Conservation (phyloP, 768 basidiomycete species). For the Calocybe cyanea region DNA sequence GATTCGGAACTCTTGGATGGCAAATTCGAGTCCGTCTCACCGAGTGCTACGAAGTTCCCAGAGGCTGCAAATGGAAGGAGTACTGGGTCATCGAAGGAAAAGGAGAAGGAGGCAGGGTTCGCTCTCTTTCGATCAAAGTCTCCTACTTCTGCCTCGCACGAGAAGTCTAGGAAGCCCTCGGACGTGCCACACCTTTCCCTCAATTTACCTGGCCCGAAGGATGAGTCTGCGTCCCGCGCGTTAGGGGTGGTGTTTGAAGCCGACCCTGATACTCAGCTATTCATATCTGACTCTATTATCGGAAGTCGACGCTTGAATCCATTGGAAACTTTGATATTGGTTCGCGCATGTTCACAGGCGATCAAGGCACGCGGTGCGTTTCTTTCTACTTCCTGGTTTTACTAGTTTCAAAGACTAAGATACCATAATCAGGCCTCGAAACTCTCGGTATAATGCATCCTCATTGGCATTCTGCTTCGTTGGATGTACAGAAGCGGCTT, state of each 20-base stretch:
- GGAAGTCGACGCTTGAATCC: slow-evolving; percentile 58
- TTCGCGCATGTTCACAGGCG: slow-evolving; percentile 65
- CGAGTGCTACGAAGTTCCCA: slow-evolving; percentile 37
- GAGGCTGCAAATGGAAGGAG: slow-evolving; percentile 29
- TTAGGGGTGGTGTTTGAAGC: slow-evolving; percentile 60
- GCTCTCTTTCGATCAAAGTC: slow-evolving; percentile 49
- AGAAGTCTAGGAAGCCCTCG: slow-evolving; percentile 29
- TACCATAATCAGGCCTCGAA: slow-evolving; percentile 56
- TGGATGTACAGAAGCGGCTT: slow-evolving; percentile 60
- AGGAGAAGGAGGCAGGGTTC: slow-evolving; percentile 41
- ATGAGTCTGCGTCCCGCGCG: slow-evolving; percentile 40
- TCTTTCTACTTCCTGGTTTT: slow-evolving; percentile 2
- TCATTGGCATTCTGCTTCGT: slow-evolving; percentile 77
- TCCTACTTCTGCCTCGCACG: slow-evolving; percentile 31
- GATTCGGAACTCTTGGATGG: slow-evolving; percentile 59
- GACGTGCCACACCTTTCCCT: slow-evolving; percentile 58
- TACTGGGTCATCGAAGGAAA: slow-evolving; percentile 29
- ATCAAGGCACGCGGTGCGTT: slow-evolving; percentile 61
- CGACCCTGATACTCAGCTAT: slow-evolving; percentile 43
- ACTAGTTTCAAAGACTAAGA: slow-evolving; percentile 9
- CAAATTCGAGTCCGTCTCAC: slow-evolving; percentile 69
- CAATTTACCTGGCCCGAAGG: slow-evolving; percentile 52
- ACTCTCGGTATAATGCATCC: slow-evolving; percentile 83
- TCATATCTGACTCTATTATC: slow-evolving; percentile 52
- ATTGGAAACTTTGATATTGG: slow-evolving; percentile 56